Conservation (phyloP, 345 rosid genomes). For the Melaleuca alternifolia region DNA sequence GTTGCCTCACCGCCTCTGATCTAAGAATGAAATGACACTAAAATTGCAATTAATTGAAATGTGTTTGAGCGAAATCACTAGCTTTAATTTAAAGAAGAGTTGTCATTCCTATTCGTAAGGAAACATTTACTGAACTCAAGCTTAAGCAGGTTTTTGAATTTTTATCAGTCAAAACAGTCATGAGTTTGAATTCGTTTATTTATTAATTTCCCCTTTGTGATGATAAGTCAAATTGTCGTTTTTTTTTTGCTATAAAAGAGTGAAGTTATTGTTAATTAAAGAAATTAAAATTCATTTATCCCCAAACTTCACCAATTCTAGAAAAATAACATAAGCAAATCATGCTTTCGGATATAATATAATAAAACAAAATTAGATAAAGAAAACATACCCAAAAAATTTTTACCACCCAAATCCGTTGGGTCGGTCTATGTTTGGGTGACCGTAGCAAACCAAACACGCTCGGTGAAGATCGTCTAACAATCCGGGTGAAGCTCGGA, state of each 20-base stretch:
- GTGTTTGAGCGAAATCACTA: background rate
- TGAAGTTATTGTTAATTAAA: background rate
- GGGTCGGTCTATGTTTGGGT: too few relatives aligned
- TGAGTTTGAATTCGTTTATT: background rate
- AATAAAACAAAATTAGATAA: too few relatives aligned
- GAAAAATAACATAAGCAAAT: too few relatives aligned
- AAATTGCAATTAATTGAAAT: background rate
- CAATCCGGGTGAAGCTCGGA: too few relatives aligned
- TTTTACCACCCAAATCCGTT: too few relatives aligned
- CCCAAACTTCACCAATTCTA: background rate
- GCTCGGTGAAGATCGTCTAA: too few relatives aligned
- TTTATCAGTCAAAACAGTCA: background rate
- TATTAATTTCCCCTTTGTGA: background rate
- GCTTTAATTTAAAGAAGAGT: background rate
- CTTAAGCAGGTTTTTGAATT: background rate
- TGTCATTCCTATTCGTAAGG: background rate
- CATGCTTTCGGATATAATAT: too few relatives aligned
- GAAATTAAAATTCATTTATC: background rate
- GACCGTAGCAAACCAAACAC: too few relatives aligned
- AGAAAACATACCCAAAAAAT: too few relatives aligned
- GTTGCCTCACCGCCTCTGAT: background rate
- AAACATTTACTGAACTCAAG: background rate
- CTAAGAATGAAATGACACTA: background rate
- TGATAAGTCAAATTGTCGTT: background rate
- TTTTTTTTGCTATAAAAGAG: background rate